Base-by-base conservation (phyloP, 2,329 filamentous ascomycete genomes). In the Parastagonospora nodorum region DNA sequence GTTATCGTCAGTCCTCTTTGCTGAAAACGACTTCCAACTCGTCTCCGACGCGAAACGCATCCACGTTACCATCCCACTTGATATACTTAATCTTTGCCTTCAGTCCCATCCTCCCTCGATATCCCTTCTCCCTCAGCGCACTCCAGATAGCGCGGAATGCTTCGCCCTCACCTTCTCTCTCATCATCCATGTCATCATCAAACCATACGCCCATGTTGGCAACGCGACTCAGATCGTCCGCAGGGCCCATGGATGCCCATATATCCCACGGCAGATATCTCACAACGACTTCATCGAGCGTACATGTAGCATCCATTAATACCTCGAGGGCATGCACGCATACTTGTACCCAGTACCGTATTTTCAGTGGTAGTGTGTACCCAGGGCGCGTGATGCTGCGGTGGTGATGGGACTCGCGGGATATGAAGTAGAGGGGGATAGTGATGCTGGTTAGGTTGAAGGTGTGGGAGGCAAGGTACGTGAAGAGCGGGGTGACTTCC, bases 401-500 rank as follows among this genome's bases (percentile, higher is more conserved):
- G 33, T 60, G 40, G 24, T 57, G 55, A 39, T 58, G 57, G 2
- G 64, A 63, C 4, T 58, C 49, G 19, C 61, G 61, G 12, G 63
- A 66, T 33, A 71, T 65, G 51, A 74, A 74, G 56, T 67, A 67
- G 1, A 74, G 51, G 0, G 71, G 71, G 12, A 73, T 39, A 1
- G 67, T 69, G 12, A 74, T 66, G 45, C 50, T 64, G 5, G 51
- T 49, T 4, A 74, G 57, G 4, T 54, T 48, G 49, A 73, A 71
- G 3, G 55, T 55, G 1, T 62, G 44, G 1, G 63, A 60, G 15
- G 65, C 50, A 24, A 74, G 59, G 53, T 70, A 72, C 0, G 49
- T 43, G 55, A 73, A 74, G 7, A 74, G 58, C 0, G 71, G 71
- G 2, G 58, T 62, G 32, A 73, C 69, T 63, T 74, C 71, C 42